A percentile compares a stretch with the other conserved stretches of the same genome.
Conservation (phyloP, 2,329 filamentous ascomycete species). For the Hypoxylon sp. region DNA sequence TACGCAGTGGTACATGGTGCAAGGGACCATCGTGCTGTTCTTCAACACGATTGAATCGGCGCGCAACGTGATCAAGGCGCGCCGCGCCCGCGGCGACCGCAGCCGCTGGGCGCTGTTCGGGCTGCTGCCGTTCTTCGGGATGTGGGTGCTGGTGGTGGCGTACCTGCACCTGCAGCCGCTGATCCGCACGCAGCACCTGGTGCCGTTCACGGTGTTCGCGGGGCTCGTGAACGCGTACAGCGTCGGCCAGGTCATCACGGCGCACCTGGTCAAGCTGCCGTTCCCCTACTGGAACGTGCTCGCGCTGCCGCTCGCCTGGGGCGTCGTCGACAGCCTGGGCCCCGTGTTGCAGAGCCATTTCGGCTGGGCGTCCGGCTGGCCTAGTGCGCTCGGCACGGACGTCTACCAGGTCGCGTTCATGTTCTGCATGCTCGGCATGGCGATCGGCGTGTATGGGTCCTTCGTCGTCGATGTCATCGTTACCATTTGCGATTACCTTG, state of each 20-base stretch:
- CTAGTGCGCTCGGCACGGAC: constrained; percentile 78
- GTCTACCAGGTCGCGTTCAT: constrained; percentile 94
- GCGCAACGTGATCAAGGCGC: constrained; percentile 85
- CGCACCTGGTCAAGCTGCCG: constrained; percentile 86
- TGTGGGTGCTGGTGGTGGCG: constrained; percentile 81
- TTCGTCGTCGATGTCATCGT: constrained; percentile 98
- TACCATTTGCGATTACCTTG: constrained; percentile 96
- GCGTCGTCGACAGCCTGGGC: constrained; percentile 84
- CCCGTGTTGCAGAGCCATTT: constrained; percentile 72
- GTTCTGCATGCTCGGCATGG: constrained; percentile 87
- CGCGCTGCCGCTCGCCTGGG: constrained; percentile 81
- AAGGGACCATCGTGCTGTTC: constrained; percentile 84
- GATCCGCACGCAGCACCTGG: constrained; percentile 85
- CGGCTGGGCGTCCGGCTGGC: constrained; percentile 79
- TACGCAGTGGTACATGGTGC: constrained; percentile 92
- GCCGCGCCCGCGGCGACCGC: constrained; percentile 79
- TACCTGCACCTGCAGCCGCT: constrained; percentile 89
- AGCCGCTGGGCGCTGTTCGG: constrained; percentile 83
- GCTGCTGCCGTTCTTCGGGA: constrained; percentile 82
- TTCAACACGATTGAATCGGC: constrained; percentile 87
- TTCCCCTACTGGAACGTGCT: constrained; percentile 96
- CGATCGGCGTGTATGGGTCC: constrained; percentile 93
- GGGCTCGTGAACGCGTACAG: constrained; percentile 95
- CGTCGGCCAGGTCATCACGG: constrained; percentile 95
- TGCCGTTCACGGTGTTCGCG: constrained; percentile 91